phyloP scores from a whole-genome alignment of 352 stramenopile species.

The Globisporangium apiculatum region DNA sequence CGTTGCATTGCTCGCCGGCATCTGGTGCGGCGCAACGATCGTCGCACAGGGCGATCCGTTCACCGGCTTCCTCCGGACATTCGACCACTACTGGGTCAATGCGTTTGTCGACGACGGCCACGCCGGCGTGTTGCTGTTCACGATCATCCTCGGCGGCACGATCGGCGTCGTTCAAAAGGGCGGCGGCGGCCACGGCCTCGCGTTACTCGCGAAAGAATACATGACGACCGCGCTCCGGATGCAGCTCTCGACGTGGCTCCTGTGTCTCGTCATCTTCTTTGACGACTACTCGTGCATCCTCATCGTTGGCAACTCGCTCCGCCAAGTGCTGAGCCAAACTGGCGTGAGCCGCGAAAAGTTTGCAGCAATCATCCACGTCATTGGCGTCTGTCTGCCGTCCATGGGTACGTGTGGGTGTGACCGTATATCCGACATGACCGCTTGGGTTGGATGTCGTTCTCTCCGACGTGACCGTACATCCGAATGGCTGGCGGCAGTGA shows the following conservation, averaged over 20 bases:
- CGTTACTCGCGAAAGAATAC: slow-evolving; percentile 68
- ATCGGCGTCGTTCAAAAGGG: slow-evolving; percentile 88
- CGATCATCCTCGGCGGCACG: slow-evolving; percentile 80
- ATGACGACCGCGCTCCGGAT: slow-evolving; percentile 81
- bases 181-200: slow-evolving; percentile 79
- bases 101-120: slow-evolving; percentile 80
- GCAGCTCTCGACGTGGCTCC: slow-evolving; percentile 76
- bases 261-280: slow-evolving; percentile 89
- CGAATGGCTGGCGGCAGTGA: no score
- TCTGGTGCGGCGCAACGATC: slow-evolving; percentile 85
- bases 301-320: slow-evolving; percentile 85
- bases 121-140: slow-evolving; percentile 84
- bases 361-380: slow-evolving; percentile 84
- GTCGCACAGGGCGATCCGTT: slow-evolving; percentile 71
- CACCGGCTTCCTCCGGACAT: slow-evolving; percentile 70
- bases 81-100: slow-evolving; percentile 86
- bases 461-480: no score
- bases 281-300: slow-evolving; percentile 91
- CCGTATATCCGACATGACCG: no score
- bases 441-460: no score
- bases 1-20: slow-evolving; percentile 70
- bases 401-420: slow-evolving; percentile 46
- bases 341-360: slow-evolving; percentile 87
- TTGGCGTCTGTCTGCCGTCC: slow-evolving; percentile 81
- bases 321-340: slow-evolving; percentile 73